phyloP scores from a whole-genome alignment of 768 basidiomycete species.

The Filobasidium floriforme region DNA sequence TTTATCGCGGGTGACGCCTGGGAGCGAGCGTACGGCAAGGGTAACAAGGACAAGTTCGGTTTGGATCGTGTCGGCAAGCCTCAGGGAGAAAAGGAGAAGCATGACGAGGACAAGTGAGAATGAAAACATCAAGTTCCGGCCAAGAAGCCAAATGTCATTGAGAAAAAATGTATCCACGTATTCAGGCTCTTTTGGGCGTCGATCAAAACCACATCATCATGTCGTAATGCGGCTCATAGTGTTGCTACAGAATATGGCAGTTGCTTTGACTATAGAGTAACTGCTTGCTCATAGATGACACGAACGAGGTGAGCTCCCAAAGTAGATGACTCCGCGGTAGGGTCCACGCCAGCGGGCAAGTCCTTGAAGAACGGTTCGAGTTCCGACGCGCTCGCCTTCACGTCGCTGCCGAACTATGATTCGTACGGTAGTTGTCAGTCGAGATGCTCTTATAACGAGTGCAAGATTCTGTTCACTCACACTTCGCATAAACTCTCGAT shows the following conservation, averaged over 20 bases:
- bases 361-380: background rate
- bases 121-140: background rate
- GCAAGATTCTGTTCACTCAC: constrained; percentile 24
- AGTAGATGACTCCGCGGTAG: background rate
- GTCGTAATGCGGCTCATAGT: background rate
- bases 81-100: constrained; percentile 1
- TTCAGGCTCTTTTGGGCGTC: too few species aligned
- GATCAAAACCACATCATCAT: background rate
- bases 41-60: constrained; percentile 1
- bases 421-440: too few species aligned
- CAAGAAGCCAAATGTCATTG: too few species aligned
- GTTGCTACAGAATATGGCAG: background rate
- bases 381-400: background rate
- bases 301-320: background rate
- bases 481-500: constrained; percentile 36
- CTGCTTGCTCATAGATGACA: constrained; percentile 3
- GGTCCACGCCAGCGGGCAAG: background rate
- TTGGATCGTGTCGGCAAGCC: constrained; percentile 7
- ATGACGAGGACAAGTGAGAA: constrained; percentile 4
- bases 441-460: too few species aligned
- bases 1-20: constrained; percentile 32
- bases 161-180: too few species aligned
- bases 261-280: background rate
- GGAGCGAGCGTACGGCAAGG: constrained; percentile 22
- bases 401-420: background rate